Evolutionary conservation across 2,329 filamentous ascomycete species (phyloP), one percentile per base, ranked within the genome.

Genomic region (Aspergillus sp.): DNA sequence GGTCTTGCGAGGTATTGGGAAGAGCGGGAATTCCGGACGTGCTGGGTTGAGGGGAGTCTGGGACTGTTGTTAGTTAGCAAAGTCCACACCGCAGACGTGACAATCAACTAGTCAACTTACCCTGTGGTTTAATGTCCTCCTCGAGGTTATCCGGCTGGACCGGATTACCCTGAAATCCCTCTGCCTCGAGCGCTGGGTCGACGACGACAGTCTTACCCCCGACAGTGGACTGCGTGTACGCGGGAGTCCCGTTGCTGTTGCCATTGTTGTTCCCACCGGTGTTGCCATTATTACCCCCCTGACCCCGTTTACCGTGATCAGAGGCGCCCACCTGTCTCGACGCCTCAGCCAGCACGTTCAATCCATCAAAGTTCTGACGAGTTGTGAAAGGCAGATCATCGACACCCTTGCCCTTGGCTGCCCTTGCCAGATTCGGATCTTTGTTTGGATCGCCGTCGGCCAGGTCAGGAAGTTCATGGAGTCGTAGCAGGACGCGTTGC

Each of bases 281-380:
- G 17, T 39, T 39, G 19, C 17, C 10, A 19, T 20, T 12, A 22
- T 39, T 39, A 22, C 37, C 37, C 17, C 37, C 37, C 10, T 19
- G 15, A 42, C 62, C 55, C 62, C 66, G 56, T 68, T 75, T 65
- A 67, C 71, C 56, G 68, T 75, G 51, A 63, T 76, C 62, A 53
- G 69, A 70, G 4, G 72, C 74, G 51, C 78, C 86, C 49, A 93
- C 81, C 65, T 88, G 87, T 44, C 88, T 80, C 44, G 90, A 94
- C 0, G 90, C 90, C 68, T 95, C 90, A 27, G 90, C 90, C 19
- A 95, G 76, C 4, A 90, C 90, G 64, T 94, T 88, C 33, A 95
- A 75, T 1, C 88, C 87, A 52, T 88, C 89, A 77, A 89, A 88
- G 55, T 82, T 81, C 55, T 81, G 79, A 53, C 75, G 74, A 27